These are phyloP conservation scores for Hygrocybe punicea DNA, from an alignment of 768 basidiomycete genomes.

Conservation along the genomic window DNA sequence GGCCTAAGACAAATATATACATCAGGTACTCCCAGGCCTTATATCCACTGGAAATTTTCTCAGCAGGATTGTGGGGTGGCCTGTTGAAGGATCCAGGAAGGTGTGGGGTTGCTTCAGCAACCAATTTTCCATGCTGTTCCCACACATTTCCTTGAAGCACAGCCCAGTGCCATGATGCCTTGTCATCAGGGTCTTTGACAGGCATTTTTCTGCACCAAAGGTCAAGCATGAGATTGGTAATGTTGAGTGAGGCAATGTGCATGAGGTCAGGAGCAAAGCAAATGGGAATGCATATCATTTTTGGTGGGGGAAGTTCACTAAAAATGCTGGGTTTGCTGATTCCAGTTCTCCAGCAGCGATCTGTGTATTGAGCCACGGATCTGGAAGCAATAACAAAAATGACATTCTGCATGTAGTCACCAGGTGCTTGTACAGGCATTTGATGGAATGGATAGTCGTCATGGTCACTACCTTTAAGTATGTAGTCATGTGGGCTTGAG, in stretches of 20 bases:
- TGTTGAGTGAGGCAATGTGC: constrained; percentile 36
- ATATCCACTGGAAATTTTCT: constrained; percentile 29
- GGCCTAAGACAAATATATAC: constrained; percentile 12
- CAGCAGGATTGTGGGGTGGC: constrained; percentile 31
- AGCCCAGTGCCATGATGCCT: constrained; percentile 20
- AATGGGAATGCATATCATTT: constrained; percentile 32
- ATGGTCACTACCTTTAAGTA: constrained; percentile 17
- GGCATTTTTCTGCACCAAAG: constrained; percentile 24
- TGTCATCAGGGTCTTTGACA: constrained; percentile 18
- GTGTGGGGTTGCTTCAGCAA: constrained; percentile 20
- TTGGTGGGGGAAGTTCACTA: constrained; percentile 35
- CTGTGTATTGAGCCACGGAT: constrained; percentile 23
- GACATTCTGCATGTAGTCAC: constrained; percentile 12
- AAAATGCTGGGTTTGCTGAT: constrained; percentile 38
- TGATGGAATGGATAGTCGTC: constrained; percentile 19
- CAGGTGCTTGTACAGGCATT: constrained; percentile 5
- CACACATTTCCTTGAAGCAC: constrained; percentile 18
- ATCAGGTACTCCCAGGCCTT: constrained; percentile 15
- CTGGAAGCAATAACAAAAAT: constrained; percentile 16
- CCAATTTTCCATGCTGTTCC: constrained; percentile 26
- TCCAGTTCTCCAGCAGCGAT: constrained; percentile 30
- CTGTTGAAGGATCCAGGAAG: constrained; percentile 35
- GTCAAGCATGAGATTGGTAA: constrained; percentile 32
- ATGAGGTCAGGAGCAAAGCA: constrained; percentile 33
- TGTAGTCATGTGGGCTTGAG: constrained; percentile 23